Base-by-base conservation (phyloP, 805 yeast genomes). In the Torulaspora microellipsoides region DNA sequence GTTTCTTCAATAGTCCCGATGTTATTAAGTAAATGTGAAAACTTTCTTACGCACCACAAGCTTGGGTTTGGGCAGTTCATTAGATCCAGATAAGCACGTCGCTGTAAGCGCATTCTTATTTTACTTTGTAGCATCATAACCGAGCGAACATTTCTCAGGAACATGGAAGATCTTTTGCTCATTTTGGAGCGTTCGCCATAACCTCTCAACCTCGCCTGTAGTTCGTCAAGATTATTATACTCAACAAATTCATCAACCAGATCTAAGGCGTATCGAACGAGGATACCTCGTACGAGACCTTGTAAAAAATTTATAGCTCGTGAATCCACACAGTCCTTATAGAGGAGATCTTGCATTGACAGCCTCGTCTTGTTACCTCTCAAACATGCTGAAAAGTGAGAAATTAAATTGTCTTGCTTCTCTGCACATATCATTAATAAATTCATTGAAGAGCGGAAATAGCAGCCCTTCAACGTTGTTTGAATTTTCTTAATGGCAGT, bases 41-140 rank as follows among this genome's bases (percentile, higher is more conserved):
- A 93, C 45, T 79, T 81, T 53, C 80, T 76, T 17, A 93, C 81
- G 0, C 87, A 85, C 27, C 81, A 67, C 38, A 93, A 65, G 0
- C 95, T 85, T 0, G 98, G 97, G 55, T 85, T 82, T 31, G 74
- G 76, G 61, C 77, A 80, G 8, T 77, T 74, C 38, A 86, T 77
- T 44, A 93, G 68, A 2, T 85, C 77, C 46, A 75, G 76, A 64
- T 87, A 93, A 1, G 95, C 93, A 28, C 70, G 72, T 10, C 82
- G 82, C 46, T 83, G 82, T 42, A 78, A 75, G 51, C 74, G 71
- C 27, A 88, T 81, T 44, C 89, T 76, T 43, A 91, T 73, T 31
- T 71, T 70, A 38, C 88, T 81, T 66, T 93, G 99, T 13, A 90
- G 77, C 55, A 72, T 76, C 48, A 87, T 70, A 12, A 93, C 77